Percentiles rank a stretch among this genome's conserved stretches.
These are phyloP conservation scores for Pseudogymnoascus sp. DNA, from an alignment of 2,329 filamentous ascomycete species.

Conservation along the genomic window DNA sequence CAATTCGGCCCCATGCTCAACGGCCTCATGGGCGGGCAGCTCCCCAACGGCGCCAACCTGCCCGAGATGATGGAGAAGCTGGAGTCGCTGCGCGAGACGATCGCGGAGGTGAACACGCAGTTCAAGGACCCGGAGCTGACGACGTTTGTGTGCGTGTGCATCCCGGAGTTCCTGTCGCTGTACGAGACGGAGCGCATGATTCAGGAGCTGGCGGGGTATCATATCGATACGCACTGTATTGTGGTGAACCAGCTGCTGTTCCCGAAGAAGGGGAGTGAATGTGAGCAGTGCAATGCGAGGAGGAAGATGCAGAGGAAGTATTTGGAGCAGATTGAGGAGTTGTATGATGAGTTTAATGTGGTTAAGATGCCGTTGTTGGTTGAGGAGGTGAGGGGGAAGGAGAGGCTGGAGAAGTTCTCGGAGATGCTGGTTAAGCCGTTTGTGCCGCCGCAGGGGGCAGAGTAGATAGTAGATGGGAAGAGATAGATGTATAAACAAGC, in stretches of 20 bases:
- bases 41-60: conserved; percentile 89
- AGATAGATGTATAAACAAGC: conserved; percentile 7
- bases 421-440: conserved; percentile 75
- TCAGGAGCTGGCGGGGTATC: conserved; percentile 86
- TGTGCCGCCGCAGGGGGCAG: conserved; percentile 47
- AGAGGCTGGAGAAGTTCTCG: conserved; percentile 83
- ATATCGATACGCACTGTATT: conserved; percentile 94
- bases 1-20: conserved; percentile 97
- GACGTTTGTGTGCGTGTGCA: conserved; percentile 97
- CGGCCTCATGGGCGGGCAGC: conserved; percentile 65
- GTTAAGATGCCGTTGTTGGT: conserved; percentile 96
- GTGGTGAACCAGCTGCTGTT: conserved; percentile 98
- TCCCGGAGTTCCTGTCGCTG: conserved; percentile 89
- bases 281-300: conserved; percentile 90
- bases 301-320: conserved; percentile 99
- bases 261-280: conserved; percentile 73
- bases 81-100: conserved; percentile 85
- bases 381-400: conserved; percentile 92
- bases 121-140: conserved; percentile 96
- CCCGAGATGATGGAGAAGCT: conserved; percentile 91
- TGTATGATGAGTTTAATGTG: conserved; percentile 98
- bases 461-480: conserved; percentile 17
- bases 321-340: conserved; percentile 93
- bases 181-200: conserved; percentile 99
- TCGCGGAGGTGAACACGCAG: conserved; percentile 90